Conservation (phyloP, 2,329 filamentous ascomycete species). For the Eutypella sp. region DNA sequence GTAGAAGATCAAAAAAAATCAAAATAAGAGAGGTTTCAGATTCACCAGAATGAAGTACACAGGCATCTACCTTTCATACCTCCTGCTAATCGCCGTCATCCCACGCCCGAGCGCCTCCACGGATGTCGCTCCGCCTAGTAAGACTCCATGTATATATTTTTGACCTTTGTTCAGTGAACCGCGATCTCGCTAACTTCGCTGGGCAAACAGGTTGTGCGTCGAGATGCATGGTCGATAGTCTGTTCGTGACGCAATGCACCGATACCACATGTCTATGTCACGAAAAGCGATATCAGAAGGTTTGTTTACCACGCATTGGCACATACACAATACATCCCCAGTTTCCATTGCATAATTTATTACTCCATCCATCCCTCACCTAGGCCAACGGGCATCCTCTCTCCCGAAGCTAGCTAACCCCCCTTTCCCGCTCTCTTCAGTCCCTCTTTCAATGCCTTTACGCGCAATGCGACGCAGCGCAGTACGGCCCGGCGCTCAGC, state of each 20-base stretch:
- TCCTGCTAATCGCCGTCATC: slow-evolving; percentile 15
- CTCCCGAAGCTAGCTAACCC: neutral
- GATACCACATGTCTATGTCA: slow-evolving; percentile 26
- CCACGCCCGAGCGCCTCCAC: too few species aligned
- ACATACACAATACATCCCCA: too few species aligned
- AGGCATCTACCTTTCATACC: slow-evolving; percentile 9
- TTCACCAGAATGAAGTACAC: slow-evolving; percentile 15
- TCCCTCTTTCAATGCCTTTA: slow-evolving; percentile 28
- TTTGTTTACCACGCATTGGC: too few species aligned
- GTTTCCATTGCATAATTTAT: neutral
- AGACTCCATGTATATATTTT: too few species aligned
- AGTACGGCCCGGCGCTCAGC: slow-evolving; percentile 24
- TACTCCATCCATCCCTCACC: neutral
- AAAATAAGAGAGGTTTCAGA: too few species aligned
- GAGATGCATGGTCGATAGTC: slow-evolving; percentile 27
- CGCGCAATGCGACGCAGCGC: slow-evolving; percentile 24
- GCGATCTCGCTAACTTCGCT: slow-evolving; percentile 6
- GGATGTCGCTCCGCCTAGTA: neutral
- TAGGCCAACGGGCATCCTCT: neutral
- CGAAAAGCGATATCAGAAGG: slow-evolving; percentile 25
- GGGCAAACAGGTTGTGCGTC: slow-evolving; percentile 18
- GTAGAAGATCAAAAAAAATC: too few species aligned
- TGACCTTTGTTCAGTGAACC: neutral
- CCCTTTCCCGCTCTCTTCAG: slow-evolving; percentile 7
- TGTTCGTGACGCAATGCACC: slow-evolving; percentile 26